Evolutionary conservation across 2,329 filamentous ascomycete genomes (phyloP).

Genomic region (Claviceps spartinae): DNA sequence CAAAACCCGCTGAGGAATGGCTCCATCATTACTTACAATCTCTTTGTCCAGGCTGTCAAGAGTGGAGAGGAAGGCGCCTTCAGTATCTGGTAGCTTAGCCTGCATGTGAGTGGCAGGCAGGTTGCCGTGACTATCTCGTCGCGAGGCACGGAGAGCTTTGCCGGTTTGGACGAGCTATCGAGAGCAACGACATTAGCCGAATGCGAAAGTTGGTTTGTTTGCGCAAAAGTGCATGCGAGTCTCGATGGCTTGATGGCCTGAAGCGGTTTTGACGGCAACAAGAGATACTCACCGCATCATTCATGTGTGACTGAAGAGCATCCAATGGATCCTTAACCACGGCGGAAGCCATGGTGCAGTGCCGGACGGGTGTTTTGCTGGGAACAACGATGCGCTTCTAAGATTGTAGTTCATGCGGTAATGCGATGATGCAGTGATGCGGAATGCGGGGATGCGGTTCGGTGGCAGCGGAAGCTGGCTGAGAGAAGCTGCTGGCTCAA

Average conservation of each 20-base stretch:
- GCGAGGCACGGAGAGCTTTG: constrained; percentile 38
- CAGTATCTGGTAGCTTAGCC: constrained; percentile 32
- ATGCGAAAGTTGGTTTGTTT: neutral
- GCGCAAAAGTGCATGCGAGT: neutral
- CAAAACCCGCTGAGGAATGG: neutral
- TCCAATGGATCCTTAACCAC: constrained; percentile 28
- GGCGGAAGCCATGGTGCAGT: constrained; percentile 11
- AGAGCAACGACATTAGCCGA: neutral
- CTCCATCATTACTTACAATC: constrained; percentile 29
- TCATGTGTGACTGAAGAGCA: constrained; percentile 38
- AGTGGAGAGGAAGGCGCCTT: constrained; percentile 35
- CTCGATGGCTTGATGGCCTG: neutral
- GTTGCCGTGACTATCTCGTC: constrained; percentile 30
- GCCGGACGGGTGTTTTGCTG: neutral
- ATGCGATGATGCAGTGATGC: neutral
- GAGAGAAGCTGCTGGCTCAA: neutral
- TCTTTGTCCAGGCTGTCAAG: constrained; percentile 44
- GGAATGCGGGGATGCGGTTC: neutral
- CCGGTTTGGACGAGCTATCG: constrained; percentile 43
- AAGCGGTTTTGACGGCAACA: neutral
- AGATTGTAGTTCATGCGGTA: neutral
- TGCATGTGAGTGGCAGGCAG: constrained; percentile 21
- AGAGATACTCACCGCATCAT: constrained; percentile 35
- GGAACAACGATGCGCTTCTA: neutral
- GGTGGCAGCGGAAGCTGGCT: neutral